phyloP scores from a whole-genome alignment of 140 eudicot species.

The Cichorium intybus region DNA sequence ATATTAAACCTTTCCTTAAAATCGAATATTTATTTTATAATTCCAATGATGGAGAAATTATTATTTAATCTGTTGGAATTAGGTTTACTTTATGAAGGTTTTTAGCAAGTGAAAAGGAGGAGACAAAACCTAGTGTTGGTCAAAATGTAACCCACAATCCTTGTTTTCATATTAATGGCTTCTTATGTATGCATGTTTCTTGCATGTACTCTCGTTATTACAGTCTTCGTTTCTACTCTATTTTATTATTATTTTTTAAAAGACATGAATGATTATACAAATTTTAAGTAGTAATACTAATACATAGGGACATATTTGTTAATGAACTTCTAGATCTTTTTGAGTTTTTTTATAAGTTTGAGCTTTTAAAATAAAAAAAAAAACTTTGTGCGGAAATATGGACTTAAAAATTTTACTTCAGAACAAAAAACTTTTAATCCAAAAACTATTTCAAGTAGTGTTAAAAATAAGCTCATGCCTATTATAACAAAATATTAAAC shows the following conservation, averaged over 20 bases:
- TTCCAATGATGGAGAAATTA: slow-evolving; percentile 18
- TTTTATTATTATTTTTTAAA: not conserved
- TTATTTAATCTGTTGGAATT: slow-evolving; percentile 36
- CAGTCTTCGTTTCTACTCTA: not conserved
- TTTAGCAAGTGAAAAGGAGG: slow-evolving; percentile 33
- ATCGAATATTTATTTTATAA: not conserved
- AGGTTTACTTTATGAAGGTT: slow-evolving; percentile 29
- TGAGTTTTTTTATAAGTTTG: too few relatives aligned
- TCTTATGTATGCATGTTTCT: slow-evolving; percentile 36
- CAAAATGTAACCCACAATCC: slow-evolving; percentile 36
- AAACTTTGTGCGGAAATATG: too few relatives aligned
- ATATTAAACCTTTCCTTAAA: not conserved
- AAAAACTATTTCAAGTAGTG: too few relatives aligned
- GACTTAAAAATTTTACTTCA: too few relatives aligned
- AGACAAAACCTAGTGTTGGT: slow-evolving; percentile 39
- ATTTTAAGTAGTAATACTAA: not conserved
- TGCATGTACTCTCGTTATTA: slow-evolving; percentile 21
- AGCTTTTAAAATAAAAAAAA: too few relatives aligned
- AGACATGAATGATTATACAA: not conserved
- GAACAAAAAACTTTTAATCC: too few relatives aligned
- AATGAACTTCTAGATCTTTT: too few relatives aligned
- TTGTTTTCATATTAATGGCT: slow-evolving; percentile 41
- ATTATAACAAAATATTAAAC: too few relatives aligned
- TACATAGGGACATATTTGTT: too few relatives aligned
- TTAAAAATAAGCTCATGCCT: too few relatives aligned